Percentiles rank a stretch among this genome's conserved stretches.
Evolutionary conservation across 495 filamentous ascomycete genomes (phyloP).

Genomic region (Neurospora sp.): DNA sequence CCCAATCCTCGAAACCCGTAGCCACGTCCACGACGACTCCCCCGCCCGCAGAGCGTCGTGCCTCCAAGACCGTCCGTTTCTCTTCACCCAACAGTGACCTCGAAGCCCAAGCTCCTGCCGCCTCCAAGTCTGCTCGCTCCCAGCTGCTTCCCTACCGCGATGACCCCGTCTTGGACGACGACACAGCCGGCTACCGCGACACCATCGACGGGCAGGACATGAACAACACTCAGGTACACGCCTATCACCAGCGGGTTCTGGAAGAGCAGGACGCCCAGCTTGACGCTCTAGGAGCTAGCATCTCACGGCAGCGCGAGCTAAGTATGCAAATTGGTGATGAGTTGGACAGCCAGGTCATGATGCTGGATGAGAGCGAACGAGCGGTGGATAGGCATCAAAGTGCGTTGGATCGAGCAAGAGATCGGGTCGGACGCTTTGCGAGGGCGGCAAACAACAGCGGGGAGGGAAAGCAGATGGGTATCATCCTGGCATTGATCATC

Average conservation of each 20-base stretch:
- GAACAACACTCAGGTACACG: conserved; percentile 78
- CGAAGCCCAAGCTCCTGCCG: conserved; percentile 30
- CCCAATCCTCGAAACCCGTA: conserved; percentile 35
- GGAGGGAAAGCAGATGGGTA: conserved; percentile 72
- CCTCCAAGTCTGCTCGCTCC: conserved; percentile 34
- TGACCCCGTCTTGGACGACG: conserved; percentile 27
- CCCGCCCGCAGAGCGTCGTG: conserved; percentile 32
- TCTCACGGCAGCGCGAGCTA: conserved; percentile 85
- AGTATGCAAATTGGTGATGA: conserved; percentile 96
- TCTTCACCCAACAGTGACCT: conserved; percentile 33
- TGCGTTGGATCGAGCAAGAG: conserved; percentile 62
- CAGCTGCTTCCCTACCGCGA: conserved; percentile 56
- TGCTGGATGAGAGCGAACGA: conserved; percentile 82
- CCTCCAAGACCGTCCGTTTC: conserved; percentile 83
- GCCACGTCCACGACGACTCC: conserved; percentile 26
- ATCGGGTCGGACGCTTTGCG: conserved; percentile 58
- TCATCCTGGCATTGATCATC: conserved; percentile 67
- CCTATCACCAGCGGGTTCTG: conserved; percentile 69
- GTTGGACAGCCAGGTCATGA: conserved; percentile 75
- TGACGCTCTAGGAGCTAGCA: conserved; percentile 74
- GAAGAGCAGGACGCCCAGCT: conserved; percentile 85
- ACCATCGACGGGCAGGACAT: conserved; percentile 26
- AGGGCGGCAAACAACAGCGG: conserved; percentile 66
- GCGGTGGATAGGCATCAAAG: conserved; percentile 71
- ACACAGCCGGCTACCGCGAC: conserved; percentile 47